Conservation (phyloP, 139 green algal species). For the Trebouxia sp. region DNA sequence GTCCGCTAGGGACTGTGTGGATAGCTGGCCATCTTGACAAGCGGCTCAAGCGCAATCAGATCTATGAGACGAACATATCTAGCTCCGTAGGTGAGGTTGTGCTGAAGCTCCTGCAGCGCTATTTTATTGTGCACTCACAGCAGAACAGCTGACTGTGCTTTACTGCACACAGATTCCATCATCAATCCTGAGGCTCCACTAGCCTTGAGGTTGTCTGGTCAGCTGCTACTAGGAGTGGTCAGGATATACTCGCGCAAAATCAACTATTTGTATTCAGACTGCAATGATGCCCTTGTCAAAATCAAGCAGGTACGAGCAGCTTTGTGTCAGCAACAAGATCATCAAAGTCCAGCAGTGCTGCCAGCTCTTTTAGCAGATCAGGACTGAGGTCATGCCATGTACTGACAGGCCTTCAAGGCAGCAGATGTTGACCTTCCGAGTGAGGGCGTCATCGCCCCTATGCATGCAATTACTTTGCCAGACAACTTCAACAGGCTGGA, state of each 20-base stretch:
- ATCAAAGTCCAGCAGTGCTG: not conserved
- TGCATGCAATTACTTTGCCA: conserved; percentile 73
- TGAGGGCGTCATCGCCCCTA: conserved; percentile 48
- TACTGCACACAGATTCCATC: conserved; percentile 80
- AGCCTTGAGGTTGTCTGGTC: conserved; percentile 89
- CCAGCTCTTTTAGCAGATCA: not conserved
- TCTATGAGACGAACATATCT: conserved; percentile 66
- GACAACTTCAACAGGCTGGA: conserved; percentile 42
- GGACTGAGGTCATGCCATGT: not conserved
- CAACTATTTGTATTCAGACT: conserved; percentile 66
- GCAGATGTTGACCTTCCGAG: conserved; percentile 66
- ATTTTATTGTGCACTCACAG: not conserved
- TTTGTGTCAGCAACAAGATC: not conserved
- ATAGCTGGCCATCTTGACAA: conserved; percentile 92
- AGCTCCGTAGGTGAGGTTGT: conserved; percentile 34
- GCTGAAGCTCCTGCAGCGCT: no score
- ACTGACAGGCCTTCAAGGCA: conserved; percentile 32
- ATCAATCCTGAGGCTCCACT: conserved; percentile 92
- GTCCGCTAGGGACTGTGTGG: conserved; percentile 92
- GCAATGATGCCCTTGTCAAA: conserved; percentile 72
- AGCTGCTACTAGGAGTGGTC: conserved; percentile 95
- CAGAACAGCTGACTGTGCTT: conserved; percentile 31
- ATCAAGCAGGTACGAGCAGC: conserved; percentile 52
- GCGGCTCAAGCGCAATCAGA: conserved; percentile 80
- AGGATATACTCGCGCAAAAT: conserved; percentile 92